phyloP scores from a whole-genome alignment of 2,329 filamentous ascomycete species.

The Magnaporthiopsis rhizophila region DNA sequence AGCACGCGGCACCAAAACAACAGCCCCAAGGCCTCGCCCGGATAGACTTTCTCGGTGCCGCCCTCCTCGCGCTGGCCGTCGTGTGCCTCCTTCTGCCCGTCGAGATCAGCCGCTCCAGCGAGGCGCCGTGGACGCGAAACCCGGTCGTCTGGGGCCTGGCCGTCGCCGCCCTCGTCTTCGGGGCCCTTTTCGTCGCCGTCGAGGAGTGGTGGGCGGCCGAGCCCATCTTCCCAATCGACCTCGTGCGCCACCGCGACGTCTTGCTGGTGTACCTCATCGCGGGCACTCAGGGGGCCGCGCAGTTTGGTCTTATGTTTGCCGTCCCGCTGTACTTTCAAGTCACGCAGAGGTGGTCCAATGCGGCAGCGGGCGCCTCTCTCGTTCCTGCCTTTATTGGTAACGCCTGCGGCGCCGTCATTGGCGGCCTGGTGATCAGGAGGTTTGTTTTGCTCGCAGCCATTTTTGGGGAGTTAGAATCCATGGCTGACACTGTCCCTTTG shows the following conservation, averaged over 20 bases:
- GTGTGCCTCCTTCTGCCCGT: conserved; percentile 30
- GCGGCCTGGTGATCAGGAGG: conserved; percentile 48
- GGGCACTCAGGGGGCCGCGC: conserved; percentile 45
- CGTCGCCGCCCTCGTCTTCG: conserved; percentile 17
- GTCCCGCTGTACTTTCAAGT: conserved; percentile 66
- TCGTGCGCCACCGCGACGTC: conserved; percentile 44
- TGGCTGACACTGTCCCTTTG: neutral
- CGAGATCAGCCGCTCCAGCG: conserved; percentile 28
- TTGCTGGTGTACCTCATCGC: conserved; percentile 45
- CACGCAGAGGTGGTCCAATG: conserved; percentile 47
- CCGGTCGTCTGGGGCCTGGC: conserved; percentile 25
- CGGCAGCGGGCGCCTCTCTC: conserved; percentile 50
- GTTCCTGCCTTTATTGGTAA: conserved; percentile 63
- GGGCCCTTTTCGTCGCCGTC: conserved; percentile 24
- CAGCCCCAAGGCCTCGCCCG: conserved; percentile 21
- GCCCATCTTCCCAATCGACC: conserved; percentile 49
- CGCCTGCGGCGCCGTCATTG: conserved; percentile 52
- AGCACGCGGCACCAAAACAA: neutral
- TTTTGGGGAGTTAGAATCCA: neutral
- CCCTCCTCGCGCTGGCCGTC: conserved; percentile 30
- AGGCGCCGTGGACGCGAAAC: conserved; percentile 27
- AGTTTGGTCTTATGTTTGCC: conserved; percentile 55
- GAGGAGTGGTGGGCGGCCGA: conserved; percentile 36
- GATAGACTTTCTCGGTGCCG: conserved; percentile 51
- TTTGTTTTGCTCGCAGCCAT: conserved; percentile 12